Conservation (phyloP, 208 protist genomes). For the Acanthamoeba culbertsoni region DNA sequence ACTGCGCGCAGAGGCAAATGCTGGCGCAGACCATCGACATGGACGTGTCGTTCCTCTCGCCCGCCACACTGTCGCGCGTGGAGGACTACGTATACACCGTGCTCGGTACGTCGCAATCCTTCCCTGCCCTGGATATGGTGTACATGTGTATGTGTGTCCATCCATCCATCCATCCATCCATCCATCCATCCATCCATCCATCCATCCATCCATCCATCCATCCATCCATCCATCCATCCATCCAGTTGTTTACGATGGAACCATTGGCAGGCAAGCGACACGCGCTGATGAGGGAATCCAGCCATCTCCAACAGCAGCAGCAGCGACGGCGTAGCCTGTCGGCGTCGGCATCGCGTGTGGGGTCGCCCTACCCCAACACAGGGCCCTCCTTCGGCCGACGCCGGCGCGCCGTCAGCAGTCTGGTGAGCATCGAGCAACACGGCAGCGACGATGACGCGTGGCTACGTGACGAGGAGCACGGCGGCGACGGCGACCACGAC, state of each 20-base stretch:
- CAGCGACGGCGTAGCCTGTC: not conserved
- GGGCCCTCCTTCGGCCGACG: not conserved
- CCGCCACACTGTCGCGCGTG: not conserved
- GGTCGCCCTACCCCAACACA: not conserved
- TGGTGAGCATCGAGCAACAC: not conserved
- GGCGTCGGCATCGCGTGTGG: not conserved
- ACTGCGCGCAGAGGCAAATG: not conserved
- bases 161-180: too few relatives aligned
- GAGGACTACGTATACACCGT: not conserved
- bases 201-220: too few relatives aligned
- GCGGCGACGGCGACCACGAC: not conserved
- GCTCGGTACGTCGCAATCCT: not conserved
- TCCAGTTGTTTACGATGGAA: not conserved
- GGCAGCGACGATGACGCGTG: not conserved
- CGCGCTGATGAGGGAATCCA: too few relatives aligned
- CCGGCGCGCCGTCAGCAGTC: not conserved
- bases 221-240: too few relatives aligned
- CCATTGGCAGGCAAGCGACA: not conserved
- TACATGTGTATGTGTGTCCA: too few relatives aligned
- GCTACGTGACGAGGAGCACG: not conserved
- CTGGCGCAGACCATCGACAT: not conserved
- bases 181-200: too few relatives aligned
- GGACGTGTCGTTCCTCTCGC: conserved; percentile 1
- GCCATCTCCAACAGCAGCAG: not conserved
- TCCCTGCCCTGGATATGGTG: not conserved